These are phyloP conservation scores for Solanum rostratum DNA, from an alignment of 257 asterid species.

Conservation along the genomic window DNA sequence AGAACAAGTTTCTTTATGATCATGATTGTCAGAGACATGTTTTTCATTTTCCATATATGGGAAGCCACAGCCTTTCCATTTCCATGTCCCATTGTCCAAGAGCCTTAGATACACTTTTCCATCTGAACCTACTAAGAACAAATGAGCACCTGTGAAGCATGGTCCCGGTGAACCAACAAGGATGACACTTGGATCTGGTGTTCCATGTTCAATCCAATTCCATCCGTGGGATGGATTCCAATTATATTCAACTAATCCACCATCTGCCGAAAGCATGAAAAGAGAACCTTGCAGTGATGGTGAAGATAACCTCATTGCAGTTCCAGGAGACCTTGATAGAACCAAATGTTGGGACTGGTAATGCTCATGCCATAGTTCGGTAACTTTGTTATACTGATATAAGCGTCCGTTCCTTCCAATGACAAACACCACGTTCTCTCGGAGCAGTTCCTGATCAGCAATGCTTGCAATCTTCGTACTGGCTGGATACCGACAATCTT, in stretches of 20 bases:
- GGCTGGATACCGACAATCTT: constrained; percentile 62
- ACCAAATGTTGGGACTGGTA: constrained; percentile 74
- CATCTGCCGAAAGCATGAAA: constrained; percentile 65
- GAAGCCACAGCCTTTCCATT: constrained; percentile 60
- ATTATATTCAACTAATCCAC: constrained; percentile 65
- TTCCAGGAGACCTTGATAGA: constrained; percentile 56
- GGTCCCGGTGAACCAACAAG: constrained; percentile 86
- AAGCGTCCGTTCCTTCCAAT: constrained; percentile 51
- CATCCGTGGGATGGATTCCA: constrained; percentile 60
- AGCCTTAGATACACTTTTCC: constrained; percentile 62
- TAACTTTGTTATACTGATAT: constrained; percentile 77
- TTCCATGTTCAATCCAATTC: constrained; percentile 90
- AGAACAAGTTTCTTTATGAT: constrained; percentile 12
- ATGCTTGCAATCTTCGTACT: constrained; percentile 46
- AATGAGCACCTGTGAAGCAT: constrained; percentile 41
- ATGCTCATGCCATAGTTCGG: constrained; percentile 75
- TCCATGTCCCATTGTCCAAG: constrained; percentile 53
- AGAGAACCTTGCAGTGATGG: constrained; percentile 50
- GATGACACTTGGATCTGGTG: constrained; percentile 39
- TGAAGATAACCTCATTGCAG: constrained; percentile 38
- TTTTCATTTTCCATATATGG: constrained; percentile 18
- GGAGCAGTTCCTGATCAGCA: constrained; percentile 67
- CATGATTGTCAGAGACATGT: not conserved
- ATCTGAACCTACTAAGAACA: constrained; percentile 66
- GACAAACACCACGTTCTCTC: constrained; percentile 62